Conservation (phyloP, 768 basidiomycete species). For the Lentinula aciculospora region DNA sequence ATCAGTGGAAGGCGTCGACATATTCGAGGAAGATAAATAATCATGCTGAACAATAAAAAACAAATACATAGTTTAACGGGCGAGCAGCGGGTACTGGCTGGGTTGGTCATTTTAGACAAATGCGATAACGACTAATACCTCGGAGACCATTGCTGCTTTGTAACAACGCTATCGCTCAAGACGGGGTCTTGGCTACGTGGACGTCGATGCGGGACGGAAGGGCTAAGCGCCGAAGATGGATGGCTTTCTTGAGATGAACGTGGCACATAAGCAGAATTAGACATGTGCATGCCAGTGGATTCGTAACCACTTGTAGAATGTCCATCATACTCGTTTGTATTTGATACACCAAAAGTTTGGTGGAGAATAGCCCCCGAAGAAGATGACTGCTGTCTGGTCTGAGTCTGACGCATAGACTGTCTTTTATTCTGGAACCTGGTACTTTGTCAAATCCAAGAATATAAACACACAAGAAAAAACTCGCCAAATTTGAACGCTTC, state of each 20-base stretch:
- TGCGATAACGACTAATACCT: constrained; percentile 16
- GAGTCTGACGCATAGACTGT: constrained; percentile 77
- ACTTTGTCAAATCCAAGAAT: constrained; percentile 14
- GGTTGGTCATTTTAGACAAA: not conserved
- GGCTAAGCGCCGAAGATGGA: constrained; percentile 23
- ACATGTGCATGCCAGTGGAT: constrained; percentile 23
- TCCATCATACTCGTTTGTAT: constrained; percentile 31
- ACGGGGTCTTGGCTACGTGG: constrained; percentile 32
- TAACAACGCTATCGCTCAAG: constrained; percentile 29
- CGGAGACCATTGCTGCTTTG: constrained; percentile 34
- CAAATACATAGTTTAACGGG: not conserved
- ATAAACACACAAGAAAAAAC: constrained; percentile 17
- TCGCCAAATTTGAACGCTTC: constrained; percentile 86
- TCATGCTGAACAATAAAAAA: constrained; percentile 4
- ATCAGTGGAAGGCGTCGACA: not conserved
- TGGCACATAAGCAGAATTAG: constrained; percentile 31
- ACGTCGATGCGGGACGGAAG: constrained; percentile 36
- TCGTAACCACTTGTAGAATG: constrained; percentile 25
- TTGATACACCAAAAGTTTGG: constrained; percentile 40
- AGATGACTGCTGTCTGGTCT: constrained; percentile 64
- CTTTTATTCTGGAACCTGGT: constrained; percentile 85
- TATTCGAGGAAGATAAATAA: not conserved
- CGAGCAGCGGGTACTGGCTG: not conserved
- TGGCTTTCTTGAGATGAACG: constrained; percentile 36
- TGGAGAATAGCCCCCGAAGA: constrained; percentile 38